Conservation (phyloP, 169 alveolate species). For the Plasmodium gaboni region DNA sequence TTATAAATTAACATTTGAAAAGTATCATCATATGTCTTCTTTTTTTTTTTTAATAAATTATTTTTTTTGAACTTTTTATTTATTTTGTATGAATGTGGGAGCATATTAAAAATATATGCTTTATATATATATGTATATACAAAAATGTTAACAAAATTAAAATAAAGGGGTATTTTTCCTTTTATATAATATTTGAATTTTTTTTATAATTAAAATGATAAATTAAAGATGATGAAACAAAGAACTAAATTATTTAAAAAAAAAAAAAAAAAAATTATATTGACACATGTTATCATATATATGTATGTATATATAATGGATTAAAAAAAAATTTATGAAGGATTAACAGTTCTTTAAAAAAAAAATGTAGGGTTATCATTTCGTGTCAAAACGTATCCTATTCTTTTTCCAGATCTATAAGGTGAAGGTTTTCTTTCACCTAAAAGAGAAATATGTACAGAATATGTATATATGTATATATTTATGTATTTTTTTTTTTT, state of each 20-base stretch:
- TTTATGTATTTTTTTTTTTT: neutral
- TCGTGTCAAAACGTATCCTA: conserved; percentile 23
- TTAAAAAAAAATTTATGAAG: neutral
- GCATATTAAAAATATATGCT: too few species aligned
- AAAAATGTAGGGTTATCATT: conserved; percentile 36
- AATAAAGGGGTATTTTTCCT: neutral
- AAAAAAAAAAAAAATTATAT: conserved; percentile 2
- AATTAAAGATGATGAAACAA: conserved; percentile 23
- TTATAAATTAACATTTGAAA: too few species aligned
- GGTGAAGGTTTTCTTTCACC: conserved; percentile 50
- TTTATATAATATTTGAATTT: neutral
- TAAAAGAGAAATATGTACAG: neutral
- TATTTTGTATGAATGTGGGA: neutral
- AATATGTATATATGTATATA: neutral
- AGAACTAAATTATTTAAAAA: neutral
- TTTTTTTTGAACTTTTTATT: neutral
- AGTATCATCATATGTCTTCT: neutral
- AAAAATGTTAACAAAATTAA: too few species aligned
- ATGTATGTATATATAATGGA: neutral
- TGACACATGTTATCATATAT: too few species aligned
- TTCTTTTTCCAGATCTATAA: conserved; percentile 61
- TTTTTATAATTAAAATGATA: conserved; percentile 17
- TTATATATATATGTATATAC: too few species aligned
- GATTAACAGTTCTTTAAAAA: conserved; percentile 10
- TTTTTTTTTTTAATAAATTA: neutral